Evolutionary conservation across 805 yeast species (phyloP), one percentile per base, ranked within the genome.

Genomic region (Zygoascus biomembranicola): DNA sequence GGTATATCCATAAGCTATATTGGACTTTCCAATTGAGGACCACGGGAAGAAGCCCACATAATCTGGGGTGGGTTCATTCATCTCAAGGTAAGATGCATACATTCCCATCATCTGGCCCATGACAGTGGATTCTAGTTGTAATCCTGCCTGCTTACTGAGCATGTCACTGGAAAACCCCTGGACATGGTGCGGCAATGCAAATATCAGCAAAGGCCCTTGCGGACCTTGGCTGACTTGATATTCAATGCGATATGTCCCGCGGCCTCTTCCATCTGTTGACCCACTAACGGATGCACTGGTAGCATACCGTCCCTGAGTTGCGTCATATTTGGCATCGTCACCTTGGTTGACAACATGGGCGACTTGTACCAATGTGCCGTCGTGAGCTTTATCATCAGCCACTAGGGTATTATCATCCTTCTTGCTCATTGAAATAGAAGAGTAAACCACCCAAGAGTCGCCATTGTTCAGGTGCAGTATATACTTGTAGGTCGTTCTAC

Each of bases 381-480:
- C 70, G 35, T 74, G 73, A 1, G 76, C 65, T 47, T 68, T 63
- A 35, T 73, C 66, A 14, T 79, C 82, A 18, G 69, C 69, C 55
- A 81, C 67, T 46, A 73, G 67, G 59, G 69, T 67, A 8, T 73
- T 64, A 49, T 71, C 72, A 28, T 42, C 45, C 14, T n/a, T 65
- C 58, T 54, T 58, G 54, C 43, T 52, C 60, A 49, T 72, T 61
- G 35, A 69, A 62, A 54, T 81, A 16, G 49, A n/a, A 5, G 42
- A 32, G 60, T 85, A 88, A 37, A 87, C 69, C n/a, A 80, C 71
- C 94, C 95, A 88, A 14, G 66, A 72, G 14, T 74, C 73, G 32
- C 75, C 78, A 65, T 82, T 81, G 59, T 76, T 75, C 52, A 88
- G 72, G 8, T 72, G 69, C 3, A 78, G 74, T 23, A 72, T 67